Base-by-base conservation (phyloP, 2,329 filamentous ascomycete genomes). In the Alternaria sp. region DNA sequence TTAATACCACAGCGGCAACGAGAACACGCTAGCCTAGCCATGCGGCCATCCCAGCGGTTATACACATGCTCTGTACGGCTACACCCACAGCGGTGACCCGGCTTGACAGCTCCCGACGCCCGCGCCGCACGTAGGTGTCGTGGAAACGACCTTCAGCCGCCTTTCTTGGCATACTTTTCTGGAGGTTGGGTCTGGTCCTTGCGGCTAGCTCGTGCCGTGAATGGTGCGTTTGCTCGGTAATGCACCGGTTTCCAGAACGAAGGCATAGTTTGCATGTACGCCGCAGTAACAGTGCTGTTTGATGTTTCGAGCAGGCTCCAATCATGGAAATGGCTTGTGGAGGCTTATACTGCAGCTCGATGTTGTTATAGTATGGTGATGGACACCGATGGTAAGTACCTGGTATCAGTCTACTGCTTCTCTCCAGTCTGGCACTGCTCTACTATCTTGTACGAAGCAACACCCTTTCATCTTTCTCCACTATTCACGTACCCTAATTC, bases 11-110 rank as follows among this genome's bases (percentile, higher is more conserved):
- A 65, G 72, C 71, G 74, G 67, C 64, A 71, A 73, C 55, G 59
- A 44, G 33, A 41, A 46, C 63, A 62, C 62, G 63, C 69, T 74
- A 70, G 61, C 58, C 47, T 61, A 58, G 53, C 54, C 63, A 70
- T 61, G 62, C 55, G 63, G 64, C 68, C 69, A 68, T 63, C 66
- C 57, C 72, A 72, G 74, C 74, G 74, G 71, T 67, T 75, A 76
- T 63, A 68, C 64, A 49, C 58, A 61, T 57, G 47, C 63, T 64
- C 68, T 73, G 71, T 71, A 73, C 65, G 73, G 71, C 67, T 70
- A 57, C 61, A 59, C 49, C 64, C 67, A 67, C 55, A 61, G 63
- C 60, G 67, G 69, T 61, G 62, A 61, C 33, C 63, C 68, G 69
- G 67, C 45, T 64, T 66, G 67, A 66, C 65, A 68, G 61, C 63